Evolutionary conservation across 495 filamentous ascomycete genomes (phyloP).

Genomic region (Pyrenula massariospora): DNA sequence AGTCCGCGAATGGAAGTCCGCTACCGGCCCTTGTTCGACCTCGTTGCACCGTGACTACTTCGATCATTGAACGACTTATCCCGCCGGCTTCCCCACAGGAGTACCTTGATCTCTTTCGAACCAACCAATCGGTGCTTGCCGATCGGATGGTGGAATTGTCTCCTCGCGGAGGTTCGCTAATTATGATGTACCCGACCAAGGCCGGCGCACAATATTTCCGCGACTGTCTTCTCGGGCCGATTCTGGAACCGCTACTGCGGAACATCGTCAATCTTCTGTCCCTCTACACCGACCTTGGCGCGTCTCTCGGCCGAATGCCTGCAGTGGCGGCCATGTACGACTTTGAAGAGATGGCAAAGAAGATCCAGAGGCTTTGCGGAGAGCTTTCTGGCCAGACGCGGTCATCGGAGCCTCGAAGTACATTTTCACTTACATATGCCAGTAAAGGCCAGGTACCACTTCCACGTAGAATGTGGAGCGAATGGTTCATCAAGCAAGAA

Average conservation of each 20-base stretch:
- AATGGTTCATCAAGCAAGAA: slow-evolving; percentile 67
- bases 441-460: slow-evolving; percentile 39
- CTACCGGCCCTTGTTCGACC: background rate
- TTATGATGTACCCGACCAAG: slow-evolving; percentile 62
- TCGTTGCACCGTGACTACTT: slow-evolving; percentile 44
- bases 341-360: slow-evolving; percentile 41
- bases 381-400: slow-evolving; percentile 19
- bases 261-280: slow-evolving; percentile 52
- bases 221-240: slow-evolving; percentile 50
- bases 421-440: slow-evolving; percentile 39
- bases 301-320: slow-evolving; percentile 44
- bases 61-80: slow-evolving; percentile 60
- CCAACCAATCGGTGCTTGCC: slow-evolving; percentile 49
- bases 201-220: slow-evolving; percentile 53
- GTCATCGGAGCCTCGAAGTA: slow-evolving; percentile 20
- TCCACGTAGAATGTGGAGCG: slow-evolving; percentile 47
- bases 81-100: slow-evolving; percentile 51
- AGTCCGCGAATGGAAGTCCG: slow-evolving; percentile 12
- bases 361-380: slow-evolving; percentile 35
- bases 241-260: slow-evolving; percentile 56
- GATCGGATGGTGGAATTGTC: slow-evolving; percentile 57
- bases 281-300: slow-evolving; percentile 47
- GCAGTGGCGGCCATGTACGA: slow-evolving; percentile 46
- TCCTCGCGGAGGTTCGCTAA: slow-evolving; percentile 41
- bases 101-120: slow-evolving; percentile 46